Base-by-base conservation (phyloP, 257 asterid species). In the Cordia subcordata region DNA sequence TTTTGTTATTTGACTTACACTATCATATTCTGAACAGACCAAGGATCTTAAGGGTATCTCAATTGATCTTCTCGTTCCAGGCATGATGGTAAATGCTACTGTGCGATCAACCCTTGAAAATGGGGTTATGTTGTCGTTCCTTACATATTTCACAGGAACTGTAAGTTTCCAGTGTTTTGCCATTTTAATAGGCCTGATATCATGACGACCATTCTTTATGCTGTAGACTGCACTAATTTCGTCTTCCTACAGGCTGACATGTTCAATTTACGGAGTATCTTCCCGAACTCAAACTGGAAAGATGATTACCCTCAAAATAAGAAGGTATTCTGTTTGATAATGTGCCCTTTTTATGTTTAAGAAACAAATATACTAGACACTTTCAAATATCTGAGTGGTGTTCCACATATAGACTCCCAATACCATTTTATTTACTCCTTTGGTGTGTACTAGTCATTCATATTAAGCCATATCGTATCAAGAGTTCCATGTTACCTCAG, bases 61-160 rank as follows among this genome's bases (percentile, higher is more conserved):
- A 57, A 82, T 93, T 61, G 99, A 93, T 80, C 90, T 86, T 77
- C 97, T 93, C 56, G 78, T 79, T 75, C 99, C 99, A 40, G 99
- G 99, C 72, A 93, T 93, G 99, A 72, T 93, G 97, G 95, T 93
- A 75, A 87, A 85, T 73, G 92, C 97, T 59, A 82, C 82, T 65
- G 99, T 93, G 60, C 79, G 68, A 71, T 79, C 99, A 65, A 79
- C 82, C 52, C 92, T 89, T 23, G 97, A 86, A 67, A 93, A 89
- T 80, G 99, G 99, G 52, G 54, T 89, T 73, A 71, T 89, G 84
- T 67, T 93, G 59, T 85, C 96, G 53, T 93, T 93, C 75, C 97
- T 93, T 51, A 77, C 92, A 10, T 93, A 89, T 75, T 93, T 93
- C 61, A 85, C 95, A 10, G 99, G 99, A 83, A 93, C 97, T 51